Conservation (phyloP, 345 rosid genomes). For the Carallia pectinifolia region DNA sequence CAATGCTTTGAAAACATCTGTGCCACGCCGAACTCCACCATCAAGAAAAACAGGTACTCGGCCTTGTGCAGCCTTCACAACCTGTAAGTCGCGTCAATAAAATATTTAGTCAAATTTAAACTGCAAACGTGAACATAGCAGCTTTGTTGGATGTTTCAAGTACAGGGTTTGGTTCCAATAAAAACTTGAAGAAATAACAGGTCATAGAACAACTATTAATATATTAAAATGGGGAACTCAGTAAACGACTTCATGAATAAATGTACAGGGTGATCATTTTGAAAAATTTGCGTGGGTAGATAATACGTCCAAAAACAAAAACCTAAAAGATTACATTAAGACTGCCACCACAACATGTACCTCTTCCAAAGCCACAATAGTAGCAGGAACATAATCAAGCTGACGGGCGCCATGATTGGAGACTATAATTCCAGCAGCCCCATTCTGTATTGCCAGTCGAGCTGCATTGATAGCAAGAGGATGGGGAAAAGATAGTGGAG, state of each 20-base stretch:
- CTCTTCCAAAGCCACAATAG: constrained; percentile 88
- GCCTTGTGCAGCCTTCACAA: constrained; percentile 85
- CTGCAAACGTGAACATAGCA: too few relatives aligned
- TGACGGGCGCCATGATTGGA: constrained; percentile 98
- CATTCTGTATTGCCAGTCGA: constrained; percentile 57
- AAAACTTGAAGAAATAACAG: too few relatives aligned
- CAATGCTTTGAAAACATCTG: constrained; percentile 95
- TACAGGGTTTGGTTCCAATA: too few relatives aligned
- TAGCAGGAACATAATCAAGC: constrained; percentile 87
- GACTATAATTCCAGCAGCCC: constrained; percentile 90
- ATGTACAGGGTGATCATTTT: too few relatives aligned
- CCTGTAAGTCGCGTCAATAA: constrained; percentile 35
- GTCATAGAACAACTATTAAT: too few relatives aligned
- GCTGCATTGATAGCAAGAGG: constrained; percentile 42
- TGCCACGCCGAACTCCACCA: constrained; percentile 97
- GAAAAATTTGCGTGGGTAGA: neutral
- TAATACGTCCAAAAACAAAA: neutral
- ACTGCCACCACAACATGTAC: constrained; percentile 24
- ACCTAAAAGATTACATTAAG: neutral
- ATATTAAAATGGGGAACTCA: too few relatives aligned
- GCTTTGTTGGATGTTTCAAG: too few relatives aligned
- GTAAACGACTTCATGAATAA: neutral
- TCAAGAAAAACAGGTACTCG: constrained; percentile 87
- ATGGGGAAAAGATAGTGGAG: neutral
- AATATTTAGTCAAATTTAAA: neutral